phyloP scores from a whole-genome alignment of 169 alveolate genomes.

The Eimeria falciformis region DNA sequence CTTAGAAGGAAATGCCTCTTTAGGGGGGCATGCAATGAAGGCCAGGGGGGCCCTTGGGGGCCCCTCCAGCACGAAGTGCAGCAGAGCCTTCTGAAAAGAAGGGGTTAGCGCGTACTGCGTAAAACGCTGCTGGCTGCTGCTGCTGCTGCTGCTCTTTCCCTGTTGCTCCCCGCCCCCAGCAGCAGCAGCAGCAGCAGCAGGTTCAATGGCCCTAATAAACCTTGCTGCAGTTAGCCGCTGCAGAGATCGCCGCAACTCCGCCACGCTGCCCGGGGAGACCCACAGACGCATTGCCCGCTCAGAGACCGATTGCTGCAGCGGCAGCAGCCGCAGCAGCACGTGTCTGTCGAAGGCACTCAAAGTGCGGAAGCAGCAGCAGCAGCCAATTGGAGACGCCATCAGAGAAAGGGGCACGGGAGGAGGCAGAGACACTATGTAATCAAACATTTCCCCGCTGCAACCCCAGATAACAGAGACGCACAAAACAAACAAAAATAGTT shows the following conservation, averaged over 20 bases:
- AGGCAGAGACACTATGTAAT: conserved; percentile 44
- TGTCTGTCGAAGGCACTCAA: conserved; percentile 87
- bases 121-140: not conserved
- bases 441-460: conserved; percentile 43
- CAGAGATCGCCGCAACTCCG: conserved; percentile 82
- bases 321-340: conserved; percentile 84
- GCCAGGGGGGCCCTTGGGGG: conserved; percentile 42
- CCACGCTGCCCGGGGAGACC: conserved; percentile 84
- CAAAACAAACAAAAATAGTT: not conserved
- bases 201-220: conserved; percentile 64
- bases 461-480: not conserved
- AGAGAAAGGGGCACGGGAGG: conserved; percentile 25
- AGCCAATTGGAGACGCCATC: conserved; percentile 3
- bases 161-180: conserved; percentile 1
- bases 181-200: conserved; percentile 16
- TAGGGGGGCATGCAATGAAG: conserved; percentile 52
- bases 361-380: conserved; percentile 80
- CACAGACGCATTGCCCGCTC: conserved; percentile 90
- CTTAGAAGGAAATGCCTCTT: conserved; percentile 72
- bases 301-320: conserved; percentile 88
- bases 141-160: not conserved
- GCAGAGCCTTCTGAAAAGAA: conserved; percentile 76
- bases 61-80: conserved; percentile 74
- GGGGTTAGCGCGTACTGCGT: conserved; percentile 80
- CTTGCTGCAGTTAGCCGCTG: conserved; percentile 78